A percentile compares a stretch with the other conserved stretches of the same genome.
phyloP scores from a whole-genome alignment of 345 rosid species.

The Excoecaria cochinchinensis region DNA sequence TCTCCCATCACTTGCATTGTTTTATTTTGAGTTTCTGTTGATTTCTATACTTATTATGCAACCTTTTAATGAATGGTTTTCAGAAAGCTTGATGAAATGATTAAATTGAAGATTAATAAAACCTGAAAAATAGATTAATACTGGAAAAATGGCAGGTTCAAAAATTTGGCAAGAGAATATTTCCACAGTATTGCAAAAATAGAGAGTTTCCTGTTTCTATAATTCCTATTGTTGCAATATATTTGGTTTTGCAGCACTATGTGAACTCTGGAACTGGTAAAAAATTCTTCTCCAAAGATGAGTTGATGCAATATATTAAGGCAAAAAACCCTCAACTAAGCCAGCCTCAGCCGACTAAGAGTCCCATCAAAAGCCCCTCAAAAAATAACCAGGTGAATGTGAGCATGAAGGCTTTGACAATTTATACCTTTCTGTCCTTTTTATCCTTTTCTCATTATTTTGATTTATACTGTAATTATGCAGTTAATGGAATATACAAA shows the following conservation, averaged over 20 bases:
- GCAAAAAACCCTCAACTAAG: constrained; percentile 21
- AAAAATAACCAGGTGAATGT: constrained; percentile 22
- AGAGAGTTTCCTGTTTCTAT: neutral
- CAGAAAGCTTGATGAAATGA: neutral
- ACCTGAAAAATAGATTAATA: neutral
- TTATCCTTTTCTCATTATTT: neutral
- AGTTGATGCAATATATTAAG: constrained; percentile 33
- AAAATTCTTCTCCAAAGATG: constrained; percentile 48
- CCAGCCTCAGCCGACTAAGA: constrained; percentile 6
- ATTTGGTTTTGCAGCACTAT: constrained; percentile 41
- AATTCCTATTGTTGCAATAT: neutral
- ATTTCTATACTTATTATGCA: neutral
- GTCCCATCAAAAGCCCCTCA: constrained; percentile 3
- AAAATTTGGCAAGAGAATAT: neutral
- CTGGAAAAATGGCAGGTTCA: neutral
- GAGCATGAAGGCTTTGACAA: constrained; percentile 13
- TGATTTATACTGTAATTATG: constrained; percentile 8
- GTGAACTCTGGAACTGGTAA: constrained; percentile 40
- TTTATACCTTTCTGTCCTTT: neutral
- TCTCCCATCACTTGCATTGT: neutral
- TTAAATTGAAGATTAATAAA: neutral
- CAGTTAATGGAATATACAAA: constrained; percentile 19
- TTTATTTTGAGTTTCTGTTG: neutral
- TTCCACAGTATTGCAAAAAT: neutral
- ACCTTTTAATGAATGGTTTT: neutral